Evolutionary conservation across 2,329 filamentous ascomycete genomes (phyloP).

Genomic region (Ophiocordyceps sinensis): DNA sequence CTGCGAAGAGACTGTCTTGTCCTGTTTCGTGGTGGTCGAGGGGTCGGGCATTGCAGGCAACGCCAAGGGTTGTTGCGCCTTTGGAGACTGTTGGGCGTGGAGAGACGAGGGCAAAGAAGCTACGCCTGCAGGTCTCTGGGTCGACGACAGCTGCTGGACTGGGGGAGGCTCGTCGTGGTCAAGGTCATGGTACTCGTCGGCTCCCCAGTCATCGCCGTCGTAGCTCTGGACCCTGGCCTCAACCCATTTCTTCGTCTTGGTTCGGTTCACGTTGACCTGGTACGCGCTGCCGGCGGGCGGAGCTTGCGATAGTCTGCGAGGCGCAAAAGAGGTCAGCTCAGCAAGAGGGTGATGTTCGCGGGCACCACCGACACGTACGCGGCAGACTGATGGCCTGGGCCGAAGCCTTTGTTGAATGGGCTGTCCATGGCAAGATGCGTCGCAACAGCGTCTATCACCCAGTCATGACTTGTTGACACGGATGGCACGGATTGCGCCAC

Average conservation of each 20-base stretch:
- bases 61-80: neutral
- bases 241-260: slow-evolving; percentile 90
- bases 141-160: neutral
- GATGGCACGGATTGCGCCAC: no score
- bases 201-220: slow-evolving; percentile 89
- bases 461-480: slow-evolving; percentile 1
- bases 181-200: slow-evolving; percentile 43
- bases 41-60: neutral
- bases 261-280: slow-evolving; percentile 73
- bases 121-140: neutral
- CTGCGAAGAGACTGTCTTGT: neutral
- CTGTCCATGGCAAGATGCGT: slow-evolving; percentile 12
- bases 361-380: slow-evolving; percentile 9
- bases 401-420: slow-evolving; percentile 13
- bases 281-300: slow-evolving; percentile 27
- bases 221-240: slow-evolving; percentile 78
- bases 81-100: neutral
- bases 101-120: neutral
- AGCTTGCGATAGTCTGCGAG: neutral
- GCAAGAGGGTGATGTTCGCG: neutral
- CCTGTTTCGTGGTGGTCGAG: neutral
- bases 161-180: slow-evolving; percentile 19
- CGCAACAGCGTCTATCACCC: neutral
- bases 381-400: slow-evolving; percentile 11
- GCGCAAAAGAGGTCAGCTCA: neutral